Conservation (phyloP, 495 filamentous ascomycete species). For the Haplographium delicatum region DNA sequence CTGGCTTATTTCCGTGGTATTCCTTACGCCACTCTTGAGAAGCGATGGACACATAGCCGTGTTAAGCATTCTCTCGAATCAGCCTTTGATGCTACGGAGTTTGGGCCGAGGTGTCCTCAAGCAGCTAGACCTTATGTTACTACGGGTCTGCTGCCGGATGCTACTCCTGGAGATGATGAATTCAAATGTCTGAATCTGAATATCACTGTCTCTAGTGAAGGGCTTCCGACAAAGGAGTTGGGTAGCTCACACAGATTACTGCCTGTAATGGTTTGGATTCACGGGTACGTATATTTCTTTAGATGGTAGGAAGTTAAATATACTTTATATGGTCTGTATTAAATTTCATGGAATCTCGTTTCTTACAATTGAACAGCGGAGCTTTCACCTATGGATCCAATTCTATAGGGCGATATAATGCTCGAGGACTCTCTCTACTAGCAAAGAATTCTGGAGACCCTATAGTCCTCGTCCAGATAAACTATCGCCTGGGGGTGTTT, state of each 20-base stretch:
- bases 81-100: conserved; percentile 11
- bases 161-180: conserved; percentile 12
- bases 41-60: conserved; percentile 12
- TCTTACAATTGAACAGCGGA: conserved; percentile 2
- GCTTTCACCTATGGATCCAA: conserved; percentile 9
- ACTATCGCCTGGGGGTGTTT: conserved; percentile 28
- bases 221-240: not conserved
- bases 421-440: not conserved
- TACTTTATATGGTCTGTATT: too few relatives aligned
- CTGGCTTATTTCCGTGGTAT: conserved; percentile 10
- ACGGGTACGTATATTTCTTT: conserved; percentile 10
- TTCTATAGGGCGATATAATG: conserved; percentile 2
- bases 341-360: too few relatives aligned
- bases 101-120: conserved; percentile 6
- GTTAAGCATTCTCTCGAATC: conserved; percentile 5
- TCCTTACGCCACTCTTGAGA: conserved; percentile 7
- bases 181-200: conserved; percentile 15
- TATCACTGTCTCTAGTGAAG: conserved; percentile 2
- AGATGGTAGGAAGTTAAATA: too few relatives aligned
- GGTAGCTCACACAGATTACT: not conserved
- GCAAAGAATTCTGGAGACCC: conserved; percentile 1
- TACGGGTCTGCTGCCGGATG: conserved; percentile 1
- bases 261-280: conserved; percentile 18
- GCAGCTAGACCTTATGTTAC: not conserved
- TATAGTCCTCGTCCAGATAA: conserved; percentile 10